Base-by-base conservation (phyloP, 176 grass and related monocot species). In the Hsuehochloa calcarea region DNA sequence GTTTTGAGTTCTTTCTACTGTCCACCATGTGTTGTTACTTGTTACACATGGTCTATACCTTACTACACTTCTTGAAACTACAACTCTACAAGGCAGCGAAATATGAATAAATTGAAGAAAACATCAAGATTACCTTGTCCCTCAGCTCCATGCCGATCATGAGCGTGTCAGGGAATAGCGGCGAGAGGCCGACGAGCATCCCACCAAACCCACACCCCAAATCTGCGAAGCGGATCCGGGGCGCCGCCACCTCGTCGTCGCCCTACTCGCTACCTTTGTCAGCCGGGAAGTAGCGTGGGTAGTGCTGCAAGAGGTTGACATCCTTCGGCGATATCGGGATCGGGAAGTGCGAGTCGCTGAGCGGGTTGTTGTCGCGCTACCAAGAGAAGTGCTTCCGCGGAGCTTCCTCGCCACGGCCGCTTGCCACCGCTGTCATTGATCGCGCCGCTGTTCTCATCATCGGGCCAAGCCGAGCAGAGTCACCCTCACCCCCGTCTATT, bases 91-190 rank as follows among this genome's bases (percentile, higher is more conserved):
- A 19, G n/a, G 35, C 27, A 43, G 22, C 39, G 26, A 88, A 13
- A 4, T 13, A 23, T 0, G 65, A 85, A 47, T 5, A 4, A 58
- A 31, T 45, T 46, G 4, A 27, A 26, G 27, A 15, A 16, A 71
- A 70, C 41, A 39, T 64, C 8, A 50, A 29, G 4, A 59, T 70
- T 85, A 92, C 96, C 93, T 95, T 98, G 51, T 98, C 96, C 74
- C 93, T 90, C 0, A 98, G 91, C 83, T 98, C 91, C 96, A 99
- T 99, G 64, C 96, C 96, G 27, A 99, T 93, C 91, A 99, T 99
- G 44, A 98, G 90, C 74, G 84, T 92, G 70, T 95, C 91, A 0
- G 90, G 96, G 81, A 98, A 94, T 49, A 94, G 87, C 5, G 89
- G 90, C 2, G 96, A 99, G 19, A 99, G 85, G 23, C 87, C 81